A percentile compares a stretch with the other conserved stretches of the same genome.
Evolutionary conservation across 2,329 filamentous ascomycete genomes (phyloP).

Genomic region (Magnaporthiopsis incrustans): DNA sequence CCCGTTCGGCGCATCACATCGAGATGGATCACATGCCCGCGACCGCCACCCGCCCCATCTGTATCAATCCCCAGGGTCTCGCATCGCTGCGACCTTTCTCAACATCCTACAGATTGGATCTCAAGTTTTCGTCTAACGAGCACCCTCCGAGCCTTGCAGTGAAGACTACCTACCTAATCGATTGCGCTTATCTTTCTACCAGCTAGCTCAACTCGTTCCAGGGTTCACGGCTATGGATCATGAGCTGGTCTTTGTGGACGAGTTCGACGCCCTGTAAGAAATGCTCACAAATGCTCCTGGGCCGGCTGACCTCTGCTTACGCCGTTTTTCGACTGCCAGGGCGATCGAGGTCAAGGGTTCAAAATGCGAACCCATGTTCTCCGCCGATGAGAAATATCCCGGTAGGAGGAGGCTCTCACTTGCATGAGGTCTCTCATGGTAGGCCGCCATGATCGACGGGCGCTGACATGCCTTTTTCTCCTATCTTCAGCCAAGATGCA

Average conservation of each 20-base stretch:
- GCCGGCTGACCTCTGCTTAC: not conserved
- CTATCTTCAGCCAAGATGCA: conserved; percentile 41
- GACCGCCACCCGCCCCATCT: not conserved
- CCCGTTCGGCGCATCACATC: not conserved
- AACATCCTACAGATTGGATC: not conserved
- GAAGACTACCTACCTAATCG: no score
- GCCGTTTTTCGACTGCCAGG: conserved; percentile 14
- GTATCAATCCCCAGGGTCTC: no score
- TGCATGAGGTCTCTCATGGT: not conserved
- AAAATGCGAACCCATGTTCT: conserved; percentile 6
- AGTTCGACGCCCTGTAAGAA: conserved; percentile 49
- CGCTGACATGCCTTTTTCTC: conserved; percentile 6
- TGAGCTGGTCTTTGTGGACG: conserved; percentile 38
- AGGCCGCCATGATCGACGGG: no score
- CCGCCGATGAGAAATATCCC: conserved; percentile 22
- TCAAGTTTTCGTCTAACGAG: no score
- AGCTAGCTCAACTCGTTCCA: not conserved
- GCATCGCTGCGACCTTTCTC: not conserved
- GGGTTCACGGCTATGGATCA: conserved; percentile 20
- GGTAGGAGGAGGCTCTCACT: no score
- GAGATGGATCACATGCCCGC: not conserved
- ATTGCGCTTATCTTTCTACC: no score
- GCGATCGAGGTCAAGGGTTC: conserved; percentile 30
- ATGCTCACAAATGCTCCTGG: not conserved
- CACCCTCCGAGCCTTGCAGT: no score